Evolutionary conservation across 768 basidiomycete species (phyloP).

Genomic region (Podaxis pistillaris): DNA sequence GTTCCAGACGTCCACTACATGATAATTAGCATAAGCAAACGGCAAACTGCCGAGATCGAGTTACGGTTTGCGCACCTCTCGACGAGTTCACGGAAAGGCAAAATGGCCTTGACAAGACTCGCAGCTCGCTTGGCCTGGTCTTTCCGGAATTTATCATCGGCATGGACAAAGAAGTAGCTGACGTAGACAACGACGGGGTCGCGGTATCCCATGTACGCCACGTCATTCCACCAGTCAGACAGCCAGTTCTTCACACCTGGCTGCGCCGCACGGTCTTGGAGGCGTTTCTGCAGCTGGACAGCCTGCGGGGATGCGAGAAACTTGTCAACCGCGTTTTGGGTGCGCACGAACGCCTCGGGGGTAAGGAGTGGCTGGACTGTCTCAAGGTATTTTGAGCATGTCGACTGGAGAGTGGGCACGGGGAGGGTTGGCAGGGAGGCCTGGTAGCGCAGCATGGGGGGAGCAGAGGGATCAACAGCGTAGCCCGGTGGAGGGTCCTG

Average conservation of each 20-base stretch:
- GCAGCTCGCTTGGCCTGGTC: constrained; percentile 76
- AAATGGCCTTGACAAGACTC: constrained; percentile 76
- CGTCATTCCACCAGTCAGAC: constrained; percentile 98
- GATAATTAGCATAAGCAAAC: background rate
- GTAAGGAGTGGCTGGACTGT: constrained; percentile 77
- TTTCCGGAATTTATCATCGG: constrained; percentile 55
- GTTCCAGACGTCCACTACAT: constrained; percentile 71
- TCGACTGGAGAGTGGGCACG: constrained; percentile 80
- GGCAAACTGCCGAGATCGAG: background rate
- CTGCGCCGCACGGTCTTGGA: constrained; percentile 70
- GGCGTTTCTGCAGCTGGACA: constrained; percentile 70
- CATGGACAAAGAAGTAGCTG: constrained; percentile 93
- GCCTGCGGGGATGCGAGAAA: constrained; percentile 74
- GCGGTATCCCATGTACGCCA: constrained; percentile 82
- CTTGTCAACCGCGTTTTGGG: constrained; percentile 54
- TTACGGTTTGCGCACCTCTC: constrained; percentile 59
- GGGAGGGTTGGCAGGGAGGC: constrained; percentile 75
- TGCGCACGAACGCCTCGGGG: constrained; percentile 55
- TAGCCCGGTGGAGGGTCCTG: constrained; percentile 29
- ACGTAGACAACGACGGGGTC: constrained; percentile 91
- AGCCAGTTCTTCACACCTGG: constrained; percentile 75
- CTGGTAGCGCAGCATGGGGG: constrained; percentile 73
- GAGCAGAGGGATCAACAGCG: constrained; percentile 51
- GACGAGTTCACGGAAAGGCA: constrained; percentile 80
- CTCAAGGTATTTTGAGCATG: constrained; percentile 86